A percentile compares a stretch with the other conserved stretches of the same genome.
Evolutionary conservation across 371 early-diverging fungal genomes (phyloP).

Genomic region (Choanephora cucurbitarum): DNA sequence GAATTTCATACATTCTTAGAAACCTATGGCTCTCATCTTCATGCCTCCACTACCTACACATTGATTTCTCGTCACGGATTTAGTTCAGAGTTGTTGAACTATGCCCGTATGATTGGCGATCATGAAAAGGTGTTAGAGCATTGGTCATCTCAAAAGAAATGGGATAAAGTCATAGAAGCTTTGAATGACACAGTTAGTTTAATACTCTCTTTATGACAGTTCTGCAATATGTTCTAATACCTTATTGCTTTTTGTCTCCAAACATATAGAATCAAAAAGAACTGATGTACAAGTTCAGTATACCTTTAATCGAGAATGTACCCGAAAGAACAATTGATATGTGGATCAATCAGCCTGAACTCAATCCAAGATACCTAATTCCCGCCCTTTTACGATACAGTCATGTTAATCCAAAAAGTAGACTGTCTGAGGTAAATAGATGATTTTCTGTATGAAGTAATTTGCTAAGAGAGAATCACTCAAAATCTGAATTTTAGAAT

Average conservation of each 20-base stretch:
- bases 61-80: constrained; percentile 86
- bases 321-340: constrained; percentile 81
- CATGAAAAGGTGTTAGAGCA: constrained; percentile 78
- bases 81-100: constrained; percentile 71
- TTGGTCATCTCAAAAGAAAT: constrained; percentile 78
- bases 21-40: constrained; percentile 60
- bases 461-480: too few species aligned
- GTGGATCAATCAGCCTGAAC: constrained; percentile 80
- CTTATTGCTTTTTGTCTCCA: neutral
- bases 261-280: constrained; percentile 62
- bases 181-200: constrained; percentile 68
- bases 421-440: constrained; percentile 24
- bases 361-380: constrained; percentile 84
- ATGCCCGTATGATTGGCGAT: constrained; percentile 80
- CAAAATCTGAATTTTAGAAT: too few species aligned
- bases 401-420: constrained; percentile 38
- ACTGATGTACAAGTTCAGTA: constrained; percentile 85
- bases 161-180: constrained; percentile 72
- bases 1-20: constrained; percentile 76
- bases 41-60: constrained; percentile 73
- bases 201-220: too few species aligned
- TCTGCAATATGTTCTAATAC: too few species aligned
- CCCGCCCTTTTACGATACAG: constrained; percentile 86
- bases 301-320: constrained; percentile 76
- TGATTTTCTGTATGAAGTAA: too few species aligned